Evolutionary conservation across 1,139 yeast species (phyloP), one percentile per base, ranked within the genome.

Genomic region (Lodderomyces beijingensis): DNA sequence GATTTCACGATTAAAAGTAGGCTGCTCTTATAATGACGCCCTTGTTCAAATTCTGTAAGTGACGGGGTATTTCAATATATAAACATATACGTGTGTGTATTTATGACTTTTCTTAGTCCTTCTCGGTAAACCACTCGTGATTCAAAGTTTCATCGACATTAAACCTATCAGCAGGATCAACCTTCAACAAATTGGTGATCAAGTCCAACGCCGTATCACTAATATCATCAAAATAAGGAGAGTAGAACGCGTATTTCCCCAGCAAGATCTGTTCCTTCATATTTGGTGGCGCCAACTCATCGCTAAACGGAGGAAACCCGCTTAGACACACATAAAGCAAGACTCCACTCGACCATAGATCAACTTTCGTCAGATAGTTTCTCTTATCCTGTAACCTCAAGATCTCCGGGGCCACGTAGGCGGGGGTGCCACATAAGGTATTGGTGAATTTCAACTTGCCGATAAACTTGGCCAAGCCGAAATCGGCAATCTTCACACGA

Each of bases 231-330:
- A 89, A 83, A 49, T 79, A 83, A 0, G 93, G 93, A 2, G 86
- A 76, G 50, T 77, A 83, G 49, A 83, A 83, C 1, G 88, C 88
- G 56, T 69, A 82, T 41, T 69, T 71, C 0, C 83, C 91, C 17
- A 62, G 58, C 12, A 79, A 49, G 31, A 83, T 83, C 51, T 83
- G 93, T 34, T 82, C 86, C 43, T 76, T 72, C 85, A 83, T 79
- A 25, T 70, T 65, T 5, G 91, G 91, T 5, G 93, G 93, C 0
- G 80, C 89, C 34, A 83, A 54, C 44, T 83, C 91, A 34, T 83
- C 91, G 49, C 87, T 79, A 48, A 84, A 84, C 0, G 94, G 94
- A 3, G 91, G 93, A 45, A 84, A 84, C 1, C 94, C 94, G 53
- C 88, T 82, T 11, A 84, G 60, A 49, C 91, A 81, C 3, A 83